These are phyloP conservation scores for Albizia julibrissin DNA, from an alignment of 306 rosid species.

Conservation along the genomic window DNA sequence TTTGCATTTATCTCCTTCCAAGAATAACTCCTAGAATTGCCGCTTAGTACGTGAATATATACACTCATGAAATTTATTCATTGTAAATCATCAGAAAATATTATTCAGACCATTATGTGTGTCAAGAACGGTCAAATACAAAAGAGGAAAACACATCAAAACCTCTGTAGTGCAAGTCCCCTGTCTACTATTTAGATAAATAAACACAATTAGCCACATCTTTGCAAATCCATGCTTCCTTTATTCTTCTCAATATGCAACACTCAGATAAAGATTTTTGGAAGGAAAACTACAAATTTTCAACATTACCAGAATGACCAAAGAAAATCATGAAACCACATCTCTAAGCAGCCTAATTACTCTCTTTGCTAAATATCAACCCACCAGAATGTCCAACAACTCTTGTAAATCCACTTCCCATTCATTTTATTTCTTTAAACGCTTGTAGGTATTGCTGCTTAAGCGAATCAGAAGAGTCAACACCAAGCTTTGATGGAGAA, in stretches of 20 bases:
- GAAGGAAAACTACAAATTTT: neutral
- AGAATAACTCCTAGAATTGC: neutral
- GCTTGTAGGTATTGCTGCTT: neutral
- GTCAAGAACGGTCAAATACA: neutral
- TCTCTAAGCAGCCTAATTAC: neutral
- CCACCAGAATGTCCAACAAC: neutral
- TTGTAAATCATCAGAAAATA: neutral
- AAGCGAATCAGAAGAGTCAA: neutral
- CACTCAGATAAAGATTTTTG: neutral
- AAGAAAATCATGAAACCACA: neutral
- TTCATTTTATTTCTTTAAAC: neutral
- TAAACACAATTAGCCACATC: neutral
- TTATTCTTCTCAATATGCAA: neutral
- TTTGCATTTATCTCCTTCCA: neutral
- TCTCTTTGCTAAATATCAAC: neutral
- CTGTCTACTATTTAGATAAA: neutral
- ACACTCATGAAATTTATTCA: neutral
- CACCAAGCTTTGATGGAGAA: neutral
- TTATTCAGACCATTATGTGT: neutral
- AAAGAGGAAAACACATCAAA: neutral
- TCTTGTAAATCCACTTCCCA: neutral
- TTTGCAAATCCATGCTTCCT: neutral
- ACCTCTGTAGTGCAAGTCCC: neutral
- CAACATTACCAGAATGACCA: neutral
- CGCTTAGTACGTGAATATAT: neutral